Base-by-base conservation (phyloP, 176 grass and related monocot genomes). In the Triticum urartu region DNA sequence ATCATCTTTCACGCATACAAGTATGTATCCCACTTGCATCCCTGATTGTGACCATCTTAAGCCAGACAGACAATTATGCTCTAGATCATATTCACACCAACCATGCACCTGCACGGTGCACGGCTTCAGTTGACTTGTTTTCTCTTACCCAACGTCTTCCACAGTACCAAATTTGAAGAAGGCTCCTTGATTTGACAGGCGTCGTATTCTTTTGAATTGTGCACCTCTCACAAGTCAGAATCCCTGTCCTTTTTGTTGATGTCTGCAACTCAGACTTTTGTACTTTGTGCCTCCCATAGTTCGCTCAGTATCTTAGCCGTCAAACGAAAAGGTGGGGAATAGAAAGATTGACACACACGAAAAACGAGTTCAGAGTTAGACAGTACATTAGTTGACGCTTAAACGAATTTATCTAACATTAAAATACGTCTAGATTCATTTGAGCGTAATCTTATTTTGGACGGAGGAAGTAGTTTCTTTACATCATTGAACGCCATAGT, bases 101-200 rank as follows among this genome's bases (percentile, higher is more conserved):
- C 85, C 48, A 9, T 88, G 38, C 75, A 75, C 48, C 9, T 88
- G 38, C 75, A 75, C 33, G 81, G 34, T 32, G 3, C 40, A 62
- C 33, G 15, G 47, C 35, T 25, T 61, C 35, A 0, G 9, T 87
- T 80, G 85, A 84, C 76, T 22, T 68, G 15, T 26, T 11, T 58
- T 36, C 30, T 36, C 11, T 14, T 75, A 9, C 22, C 22, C 24
- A 45, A 78, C 56, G 63, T n/a, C 21, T 24, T 86, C 8, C 54
- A 59, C 6, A 9, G 61, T 39, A 80, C 62, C 80, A 72, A 84
- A 91, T 68, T 91, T 80, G 85, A 74, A 80, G 25, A 87, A 84
- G 75, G 75, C 60, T 60, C 15, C 67, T 87, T 87, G 60, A 80
- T 84, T 79, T 80, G 85, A 84, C 20, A 43, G 38, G 42, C 56